A percentile compares a stretch with the other conserved stretches of the same genome.
These are phyloP conservation scores for Strobilomyces confusus DNA, from an alignment of 768 basidiomycete genomes.

Conservation along the genomic window DNA sequence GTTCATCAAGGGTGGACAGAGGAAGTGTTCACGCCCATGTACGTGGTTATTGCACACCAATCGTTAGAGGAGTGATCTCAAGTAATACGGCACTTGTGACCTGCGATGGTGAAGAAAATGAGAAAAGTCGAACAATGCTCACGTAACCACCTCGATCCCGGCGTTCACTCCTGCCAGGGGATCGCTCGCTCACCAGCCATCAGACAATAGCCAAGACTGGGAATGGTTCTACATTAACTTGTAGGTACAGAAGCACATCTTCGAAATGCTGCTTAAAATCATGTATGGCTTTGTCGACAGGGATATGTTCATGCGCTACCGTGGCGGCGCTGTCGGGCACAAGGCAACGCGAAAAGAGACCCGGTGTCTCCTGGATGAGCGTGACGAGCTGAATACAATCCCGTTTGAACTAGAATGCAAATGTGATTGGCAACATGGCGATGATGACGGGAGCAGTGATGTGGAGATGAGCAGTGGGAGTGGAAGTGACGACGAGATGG, in stretches of 20 bases:
- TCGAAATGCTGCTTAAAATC: neutral
- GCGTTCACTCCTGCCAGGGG: neutral
- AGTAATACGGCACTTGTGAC: too few relatives aligned
- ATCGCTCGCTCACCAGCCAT: neutral
- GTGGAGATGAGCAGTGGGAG: too few relatives aligned
- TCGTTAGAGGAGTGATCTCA: too few relatives aligned
- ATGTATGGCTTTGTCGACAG: neutral
- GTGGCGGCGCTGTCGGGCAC: neutral
- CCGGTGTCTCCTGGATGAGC: neutral
- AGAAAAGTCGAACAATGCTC: too few relatives aligned
- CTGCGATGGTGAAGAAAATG: too few relatives aligned
- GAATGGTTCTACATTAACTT: conserved; percentile 1
- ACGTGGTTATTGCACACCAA: too few relatives aligned
- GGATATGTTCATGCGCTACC: conserved; percentile 3
- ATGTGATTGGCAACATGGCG: neutral
- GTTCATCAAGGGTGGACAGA: too few relatives aligned
- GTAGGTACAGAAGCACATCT: neutral
- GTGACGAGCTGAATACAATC: neutral
- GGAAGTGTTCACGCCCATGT: too few relatives aligned
- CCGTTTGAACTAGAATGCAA: neutral
- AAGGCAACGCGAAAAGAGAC: neutral
- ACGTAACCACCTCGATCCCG: too few relatives aligned
- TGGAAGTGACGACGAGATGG: too few relatives aligned
- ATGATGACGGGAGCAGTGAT: too few relatives aligned
- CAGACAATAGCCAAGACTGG: neutral